Base-by-base conservation (phyloP, 176 grass and related monocot genomes). In the Alloteropsis semialata region DNA sequence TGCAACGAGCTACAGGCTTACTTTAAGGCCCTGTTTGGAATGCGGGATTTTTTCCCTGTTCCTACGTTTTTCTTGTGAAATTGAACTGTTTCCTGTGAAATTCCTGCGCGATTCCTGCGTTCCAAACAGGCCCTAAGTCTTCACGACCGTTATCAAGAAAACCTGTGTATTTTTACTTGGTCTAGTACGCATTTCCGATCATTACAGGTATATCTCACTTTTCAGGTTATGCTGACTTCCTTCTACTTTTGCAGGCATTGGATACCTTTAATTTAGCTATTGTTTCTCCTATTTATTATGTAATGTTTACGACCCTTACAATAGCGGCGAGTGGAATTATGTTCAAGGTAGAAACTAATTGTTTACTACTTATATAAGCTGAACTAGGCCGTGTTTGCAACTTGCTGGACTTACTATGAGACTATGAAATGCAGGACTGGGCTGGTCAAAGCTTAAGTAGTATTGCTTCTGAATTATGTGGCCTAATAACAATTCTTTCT, bases 281-380 rank as follows among this genome's bases (percentile, higher is more conserved):
- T 58, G 96, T 99, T 42, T 99, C 96, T 37, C 93, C 91, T 50
- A 90, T 99, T 72, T 99, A 96, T 72, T 99, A 99, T 85, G 93
- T 96, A 46, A 93, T 96, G 93, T 96, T 99, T 66, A 99, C 96
- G 2, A 96, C 91, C 49, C 90, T 99, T 19, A 94, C 96, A 77
- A 96, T 99, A 88, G 66, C 92, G 72, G 93, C 96, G 4, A 99
- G 89, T 87, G 87, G 87, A 69, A 99, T 99, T 82, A 99, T 99
- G 96, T 99, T 99, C 83, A 96, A 99, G 96, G 96, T 99, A 87
- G 5, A 70, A 45, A 64, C 28, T 41, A 42, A 29, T 34, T 16
- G 1, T 49, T 44, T 66, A 72, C 10, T 66, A 72, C 10, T 91
- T 73, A 46, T 53, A 63, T 57, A 62, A 37, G 16, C 72, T 42